Evolutionary conservation across 441 rosid genomes (phyloP), one percentile per base, ranked within the genome.

Genomic region (Pelargonium citronellum): DNA sequence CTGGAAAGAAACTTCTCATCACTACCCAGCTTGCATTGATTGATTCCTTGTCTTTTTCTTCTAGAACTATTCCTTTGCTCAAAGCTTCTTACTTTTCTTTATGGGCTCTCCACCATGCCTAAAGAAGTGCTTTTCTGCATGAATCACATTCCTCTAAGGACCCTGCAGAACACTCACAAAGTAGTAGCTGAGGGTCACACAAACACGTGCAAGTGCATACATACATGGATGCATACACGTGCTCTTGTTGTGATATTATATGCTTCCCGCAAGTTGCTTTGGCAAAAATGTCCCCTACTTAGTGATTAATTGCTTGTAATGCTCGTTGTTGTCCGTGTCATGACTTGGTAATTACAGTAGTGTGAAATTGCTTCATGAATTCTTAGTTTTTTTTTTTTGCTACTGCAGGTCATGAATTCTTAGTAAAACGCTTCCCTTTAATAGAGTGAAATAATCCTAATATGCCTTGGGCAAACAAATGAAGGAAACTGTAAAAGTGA

Each of bases 31-130:
- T 46, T 72, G 30, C 9, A 5, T 19, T 19, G 64, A 8, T 19
- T 60, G 64, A 19, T 74, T 41, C 69, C 67, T 68, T 68, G 74
- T 66, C 78, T 78, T 68, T 78, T 68, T n/a, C 12, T 57, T 64
- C 17, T 16, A 63, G 81, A 75, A 79, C 73, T 70, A 78, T 79
- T 76, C 79, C 75, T 71, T 73, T 75, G 27, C 61, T 61, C 73
- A 82, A 74, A 71, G 77, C 20, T 69, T 55, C 17, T 67, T 12
- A 43, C 71, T 80, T 77, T 79, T 73, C 73, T 68, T 70, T 78
- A 72, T 85, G 86, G 84, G 19, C 72, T 78, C 83, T 79, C 87
- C 86, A 80, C 86, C 83, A 77, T 68, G 72, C 77, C 62, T 34
- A 79, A 81, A 79, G 66, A 44, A 51, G 67, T 47, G 30, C 64